phyloP scores from a whole-genome alignment of 192 early-diverging fungal species.

The Phlyctochytrium arcticum region DNA sequence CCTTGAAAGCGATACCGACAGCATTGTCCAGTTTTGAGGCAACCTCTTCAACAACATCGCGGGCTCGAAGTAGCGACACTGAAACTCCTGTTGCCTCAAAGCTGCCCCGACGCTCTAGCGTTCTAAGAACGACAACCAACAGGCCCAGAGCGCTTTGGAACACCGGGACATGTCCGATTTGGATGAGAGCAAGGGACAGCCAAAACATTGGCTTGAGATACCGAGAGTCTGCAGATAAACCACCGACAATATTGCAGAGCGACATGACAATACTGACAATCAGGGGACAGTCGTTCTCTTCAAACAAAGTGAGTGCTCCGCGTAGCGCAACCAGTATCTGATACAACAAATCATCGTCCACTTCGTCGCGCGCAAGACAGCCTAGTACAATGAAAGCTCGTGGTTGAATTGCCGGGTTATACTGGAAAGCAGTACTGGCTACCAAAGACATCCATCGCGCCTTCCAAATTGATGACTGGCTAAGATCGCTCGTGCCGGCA shows the following conservation, averaged over 20 bases:
- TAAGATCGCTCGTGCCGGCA: conserved; percentile 58
- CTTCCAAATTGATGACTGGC: conserved; percentile 77
- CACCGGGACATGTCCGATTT: conserved; percentile 78
- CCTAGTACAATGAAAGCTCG: conserved; percentile 90
- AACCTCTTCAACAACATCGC: conserved; percentile 61
- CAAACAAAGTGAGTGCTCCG: conserved; percentile 79
- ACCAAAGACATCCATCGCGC: conserved; percentile 91
- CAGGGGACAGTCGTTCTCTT: conserved; percentile 73
- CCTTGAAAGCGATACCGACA: conserved; percentile 77
- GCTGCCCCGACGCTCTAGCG: conserved; percentile 66
- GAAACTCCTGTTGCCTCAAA: conserved; percentile 69
- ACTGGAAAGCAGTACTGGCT: conserved; percentile 88
- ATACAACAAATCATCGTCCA: conserved; percentile 91
- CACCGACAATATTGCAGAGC: conserved; percentile 71
- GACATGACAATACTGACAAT: conserved; percentile 86
- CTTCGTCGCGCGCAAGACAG: conserved; percentile 80
- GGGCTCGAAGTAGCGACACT: conserved; percentile 66
- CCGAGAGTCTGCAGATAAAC: conserved; percentile 73
- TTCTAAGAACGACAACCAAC: conserved; percentile 66
- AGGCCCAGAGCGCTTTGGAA: conserved; percentile 72
- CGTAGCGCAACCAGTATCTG: conserved; percentile 87
- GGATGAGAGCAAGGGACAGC: conserved; percentile 81
- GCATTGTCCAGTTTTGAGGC: conserved; percentile 67
- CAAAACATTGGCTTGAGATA: conserved; percentile 87
- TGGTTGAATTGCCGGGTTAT: conserved; percentile 90